phyloP scores from a whole-genome alignment of 1,284 basidiomycete genomes.

The Termitomyces sp. region DNA sequence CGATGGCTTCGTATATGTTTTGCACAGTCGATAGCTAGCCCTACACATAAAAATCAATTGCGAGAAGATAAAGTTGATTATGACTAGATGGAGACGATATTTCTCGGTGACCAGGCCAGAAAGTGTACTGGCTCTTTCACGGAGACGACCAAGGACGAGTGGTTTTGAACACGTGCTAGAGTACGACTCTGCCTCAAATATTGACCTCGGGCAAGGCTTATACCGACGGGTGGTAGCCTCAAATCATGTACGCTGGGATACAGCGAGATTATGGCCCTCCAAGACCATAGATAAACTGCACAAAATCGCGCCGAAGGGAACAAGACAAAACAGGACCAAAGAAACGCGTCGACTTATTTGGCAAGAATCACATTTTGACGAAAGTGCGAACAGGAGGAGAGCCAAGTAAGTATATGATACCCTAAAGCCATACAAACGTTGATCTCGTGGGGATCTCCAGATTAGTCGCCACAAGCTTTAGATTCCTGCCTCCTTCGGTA shows the following conservation, averaged over 20 bases:
- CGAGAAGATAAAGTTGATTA: background rate
- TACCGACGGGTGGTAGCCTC: background rate
- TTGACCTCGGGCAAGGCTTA: background rate
- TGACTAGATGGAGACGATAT: background rate
- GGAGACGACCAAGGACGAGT: no score
- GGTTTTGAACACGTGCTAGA: no score
- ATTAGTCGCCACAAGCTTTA: slow-evolving; percentile 49
- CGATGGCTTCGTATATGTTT: background rate
- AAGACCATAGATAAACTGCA: no score
- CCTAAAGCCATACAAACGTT: slow-evolving; percentile 42
- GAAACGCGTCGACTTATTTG: background rate
- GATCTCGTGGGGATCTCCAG: slow-evolving; percentile 45
- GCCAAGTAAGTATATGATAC: background rate
- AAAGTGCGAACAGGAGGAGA: background rate
- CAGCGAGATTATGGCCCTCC: no score
- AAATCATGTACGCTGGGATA: no score
- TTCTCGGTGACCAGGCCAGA: no score
- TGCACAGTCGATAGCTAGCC: background rate
- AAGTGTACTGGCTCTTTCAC: no score
- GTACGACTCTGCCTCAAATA: no score
- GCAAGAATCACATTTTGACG: background rate
- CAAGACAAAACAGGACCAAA: background rate
- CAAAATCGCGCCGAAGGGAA: background rate
- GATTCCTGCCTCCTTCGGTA: slow-evolving; percentile 46
- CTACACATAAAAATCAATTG: background rate